phyloP scores from a whole-genome alignment of 1,284 basidiomycete genomes.

The Ustilago cynodontis region DNA sequence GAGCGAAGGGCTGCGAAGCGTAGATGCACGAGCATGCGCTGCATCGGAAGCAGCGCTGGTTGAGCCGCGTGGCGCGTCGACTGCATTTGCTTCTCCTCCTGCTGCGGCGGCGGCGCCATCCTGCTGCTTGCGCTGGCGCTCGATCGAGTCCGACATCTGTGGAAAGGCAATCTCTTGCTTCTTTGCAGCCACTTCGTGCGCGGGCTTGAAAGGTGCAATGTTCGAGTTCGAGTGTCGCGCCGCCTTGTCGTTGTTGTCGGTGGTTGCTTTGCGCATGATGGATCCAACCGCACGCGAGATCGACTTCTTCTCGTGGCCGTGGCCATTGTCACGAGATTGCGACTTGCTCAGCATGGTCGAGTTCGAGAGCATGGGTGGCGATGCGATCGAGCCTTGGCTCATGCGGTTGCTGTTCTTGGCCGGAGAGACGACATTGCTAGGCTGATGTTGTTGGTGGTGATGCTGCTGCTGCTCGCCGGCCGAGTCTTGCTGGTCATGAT shows the following conservation, averaged over 20 bases:
- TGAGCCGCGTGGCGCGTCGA: neutral
- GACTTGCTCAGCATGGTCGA: slow-evolving; percentile 24
- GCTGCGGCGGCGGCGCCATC: neutral
- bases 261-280: slow-evolving; percentile 45
- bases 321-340: slow-evolving; percentile 32
- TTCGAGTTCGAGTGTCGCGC: slow-evolving; percentile 16
- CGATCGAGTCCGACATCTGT: slow-evolving; percentile 9
- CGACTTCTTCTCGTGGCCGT: slow-evolving; percentile 32
- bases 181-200: slow-evolving; percentile 6
- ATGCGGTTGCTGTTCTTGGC: slow-evolving; percentile 20
- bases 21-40: neutral
- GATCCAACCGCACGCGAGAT: slow-evolving; percentile 45
- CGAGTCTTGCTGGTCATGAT: slow-evolving; percentile 22
- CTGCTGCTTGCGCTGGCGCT: slow-evolving; percentile 6
- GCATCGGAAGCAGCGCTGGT: neutral
- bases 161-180: slow-evolving; percentile 25
- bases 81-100: neutral
- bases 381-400: slow-evolving; percentile 6
- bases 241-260: slow-evolving; percentile 47
- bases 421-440: slow-evolving; percentile 4
- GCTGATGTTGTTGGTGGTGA: neutral
- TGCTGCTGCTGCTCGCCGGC: slow-evolving; percentile 19
- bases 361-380: slow-evolving; percentile 14
- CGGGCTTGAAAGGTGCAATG: slow-evolving; percentile 6
- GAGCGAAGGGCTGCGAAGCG: slow-evolving; percentile 27